Percentiles rank a stretch among this genome's conserved stretches.
Conservation (phyloP, 495 filamentous ascomycete species). For the Neohortaea acidophila region DNA sequence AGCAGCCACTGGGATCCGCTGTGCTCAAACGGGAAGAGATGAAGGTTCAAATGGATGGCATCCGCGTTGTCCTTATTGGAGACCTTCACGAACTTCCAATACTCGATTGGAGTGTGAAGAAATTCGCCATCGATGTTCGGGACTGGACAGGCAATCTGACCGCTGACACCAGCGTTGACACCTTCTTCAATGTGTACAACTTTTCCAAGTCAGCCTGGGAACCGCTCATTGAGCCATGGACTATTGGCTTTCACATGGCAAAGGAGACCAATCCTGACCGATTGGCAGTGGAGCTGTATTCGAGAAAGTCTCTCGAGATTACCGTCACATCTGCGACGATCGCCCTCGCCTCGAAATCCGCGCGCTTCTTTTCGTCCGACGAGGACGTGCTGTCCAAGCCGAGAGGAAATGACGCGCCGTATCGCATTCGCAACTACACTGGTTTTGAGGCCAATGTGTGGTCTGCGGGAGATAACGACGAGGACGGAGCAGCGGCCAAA, state of each 20-base stretch:
- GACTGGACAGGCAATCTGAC: constrained; percentile 84
- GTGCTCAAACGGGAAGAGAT: constrained; percentile 69
- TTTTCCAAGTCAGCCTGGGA: constrained; percentile 99
- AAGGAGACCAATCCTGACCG: constrained; percentile 59
- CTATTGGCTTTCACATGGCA: constrained; percentile 77
- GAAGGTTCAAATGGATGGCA: constrained; percentile 67
- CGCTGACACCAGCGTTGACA: constrained; percentile 77
- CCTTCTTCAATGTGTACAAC: constrained; percentile 93
- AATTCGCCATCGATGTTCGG: constrained; percentile 64
- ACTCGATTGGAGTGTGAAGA: constrained; percentile 84
- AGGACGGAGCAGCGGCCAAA: constrained; percentile 55
- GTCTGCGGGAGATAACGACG: constrained; percentile 47
- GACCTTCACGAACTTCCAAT: constrained; percentile 90
- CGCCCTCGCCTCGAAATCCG: constrained; percentile 79
- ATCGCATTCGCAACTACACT: constrained; percentile 85
- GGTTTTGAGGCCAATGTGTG: constrained; percentile 79
- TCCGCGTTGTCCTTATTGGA: constrained; percentile 84
- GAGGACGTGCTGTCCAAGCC: constrained; percentile 93
- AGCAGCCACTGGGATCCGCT: constrained; percentile 31
- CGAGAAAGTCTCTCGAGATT: constrained; percentile 76
- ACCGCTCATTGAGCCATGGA: constrained; percentile 91
- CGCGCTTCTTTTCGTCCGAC: constrained; percentile 73
- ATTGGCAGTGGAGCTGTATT: constrained; percentile 70
- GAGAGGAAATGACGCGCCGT: constrained; percentile 78
- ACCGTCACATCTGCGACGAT: constrained; percentile 90